A percentile compares a stretch with the other conserved stretches of the same genome.
These are phyloP conservation scores for Agroathelia rolfsii DNA, from an alignment of 1,284 basidiomycete species.

Conservation along the genomic window DNA sequence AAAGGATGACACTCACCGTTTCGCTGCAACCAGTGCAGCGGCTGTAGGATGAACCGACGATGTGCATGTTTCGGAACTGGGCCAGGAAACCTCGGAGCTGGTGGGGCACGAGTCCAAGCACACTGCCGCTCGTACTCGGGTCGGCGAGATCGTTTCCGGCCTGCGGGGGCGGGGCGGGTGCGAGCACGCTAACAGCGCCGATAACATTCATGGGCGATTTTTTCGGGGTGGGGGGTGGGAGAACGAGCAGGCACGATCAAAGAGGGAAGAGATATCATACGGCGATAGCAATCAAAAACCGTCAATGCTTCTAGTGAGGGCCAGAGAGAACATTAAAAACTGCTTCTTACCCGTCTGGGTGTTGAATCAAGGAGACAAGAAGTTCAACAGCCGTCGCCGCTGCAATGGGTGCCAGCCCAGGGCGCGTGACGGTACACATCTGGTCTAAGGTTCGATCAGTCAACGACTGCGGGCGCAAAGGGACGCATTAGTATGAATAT, in stretches of 20 bases:
- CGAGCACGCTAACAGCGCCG: slow-evolving; percentile 63
- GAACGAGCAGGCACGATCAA: not conserved
- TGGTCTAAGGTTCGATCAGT: slow-evolving; percentile 94
- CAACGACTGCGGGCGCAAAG: slow-evolving; percentile 51
- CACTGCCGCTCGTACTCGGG: slow-evolving; percentile 30
- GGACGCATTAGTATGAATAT: not conserved
- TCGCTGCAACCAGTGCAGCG: slow-evolving; percentile 88
- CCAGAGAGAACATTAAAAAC: too few species aligned
- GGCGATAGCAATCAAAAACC: too few species aligned
- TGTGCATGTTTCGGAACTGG: slow-evolving; percentile 76
- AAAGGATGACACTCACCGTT: slow-evolving; percentile 35
- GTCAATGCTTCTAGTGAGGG: too few species aligned
- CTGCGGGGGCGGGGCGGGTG: slow-evolving; percentile 52
- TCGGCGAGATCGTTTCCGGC: slow-evolving; percentile 23
- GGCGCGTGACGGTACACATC: slow-evolving; percentile 99
- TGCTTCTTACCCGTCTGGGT: slow-evolving; percentile 85
- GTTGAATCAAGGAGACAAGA: slow-evolving; percentile 82
- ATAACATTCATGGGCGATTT: not conserved
- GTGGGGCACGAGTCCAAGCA: slow-evolving; percentile 86
- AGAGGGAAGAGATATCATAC: slow-evolving; percentile 14
- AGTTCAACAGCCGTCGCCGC: slow-evolving; percentile 89
- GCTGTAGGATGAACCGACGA: slow-evolving; percentile 82
- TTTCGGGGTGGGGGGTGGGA: not conserved
- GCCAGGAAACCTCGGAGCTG: slow-evolving; percentile 87
- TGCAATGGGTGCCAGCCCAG: slow-evolving; percentile 89